Evolutionary conservation across 1,139 yeast genomes (phyloP).

Genomic region (Wickerhamomyces sp.): DNA sequence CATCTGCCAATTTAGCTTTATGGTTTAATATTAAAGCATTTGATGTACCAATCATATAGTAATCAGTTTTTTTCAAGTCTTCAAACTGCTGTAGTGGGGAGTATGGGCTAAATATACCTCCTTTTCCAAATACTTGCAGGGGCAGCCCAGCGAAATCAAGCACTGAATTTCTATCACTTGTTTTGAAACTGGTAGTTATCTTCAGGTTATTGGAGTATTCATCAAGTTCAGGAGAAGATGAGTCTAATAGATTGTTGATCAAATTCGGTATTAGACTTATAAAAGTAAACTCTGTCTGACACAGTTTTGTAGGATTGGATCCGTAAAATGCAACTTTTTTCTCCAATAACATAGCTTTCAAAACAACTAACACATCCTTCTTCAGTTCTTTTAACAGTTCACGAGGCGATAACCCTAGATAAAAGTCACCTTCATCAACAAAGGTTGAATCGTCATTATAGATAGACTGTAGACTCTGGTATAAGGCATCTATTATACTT

Average conservation of each 20-base stretch:
- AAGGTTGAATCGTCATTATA: constrained; percentile 30
- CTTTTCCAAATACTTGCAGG: constrained; percentile 75
- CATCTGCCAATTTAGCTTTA: constrained; percentile 49
- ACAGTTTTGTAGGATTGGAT: constrained; percentile 75
- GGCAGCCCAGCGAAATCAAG: constrained; percentile 85
- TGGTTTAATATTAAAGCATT: constrained; percentile 75
- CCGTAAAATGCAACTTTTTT: constrained; percentile 67
- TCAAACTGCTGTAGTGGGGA: constrained; percentile 87
- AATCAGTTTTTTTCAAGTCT: constrained; percentile 58
- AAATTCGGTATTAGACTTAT: constrained; percentile 73
- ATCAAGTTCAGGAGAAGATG: constrained; percentile 74
- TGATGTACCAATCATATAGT: constrained; percentile 83
- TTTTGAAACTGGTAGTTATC: constrained; percentile 67
- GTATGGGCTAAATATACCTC: constrained; percentile 89
- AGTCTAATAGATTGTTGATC: constrained; percentile 65
- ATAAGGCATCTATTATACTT: constrained; percentile 62
- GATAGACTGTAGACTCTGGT: constrained; percentile 59
- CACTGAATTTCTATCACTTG: constrained; percentile 75
- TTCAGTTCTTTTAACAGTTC: constrained; percentile 59
- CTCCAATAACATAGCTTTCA: constrained; percentile 77
- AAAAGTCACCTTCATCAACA: constrained; percentile 50
- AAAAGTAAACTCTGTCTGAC: constrained; percentile 64
- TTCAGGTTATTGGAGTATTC: constrained; percentile 47
- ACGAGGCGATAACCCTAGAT: constrained; percentile 72
- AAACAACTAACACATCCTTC: constrained; percentile 56